Evolutionary conservation across 441 rosid genomes (phyloP).

Genomic region (Omphalea diandra): DNA sequence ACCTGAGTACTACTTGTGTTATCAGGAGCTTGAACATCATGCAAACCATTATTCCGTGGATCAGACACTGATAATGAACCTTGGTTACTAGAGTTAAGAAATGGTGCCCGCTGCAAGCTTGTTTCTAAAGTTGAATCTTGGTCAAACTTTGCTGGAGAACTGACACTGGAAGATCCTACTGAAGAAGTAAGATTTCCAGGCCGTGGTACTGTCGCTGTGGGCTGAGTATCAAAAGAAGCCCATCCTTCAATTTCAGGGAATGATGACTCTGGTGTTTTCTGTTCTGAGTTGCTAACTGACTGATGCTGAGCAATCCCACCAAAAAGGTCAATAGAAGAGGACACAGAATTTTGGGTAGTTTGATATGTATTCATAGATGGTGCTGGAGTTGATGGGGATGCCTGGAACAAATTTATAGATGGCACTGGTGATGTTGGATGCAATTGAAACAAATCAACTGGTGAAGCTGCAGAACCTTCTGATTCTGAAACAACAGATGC

Average conservation of each 20-base stretch:
- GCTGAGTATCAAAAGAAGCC: conserved; percentile 80
- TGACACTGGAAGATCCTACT: conserved; percentile 28
- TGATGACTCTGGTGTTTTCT: conserved; percentile 34
- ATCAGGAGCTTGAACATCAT: conserved; percentile 32
- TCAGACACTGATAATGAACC: conserved; percentile 40
- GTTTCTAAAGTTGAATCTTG: conserved; percentile 37
- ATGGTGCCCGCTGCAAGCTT: conserved; percentile 52
- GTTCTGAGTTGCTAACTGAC: conserved; percentile 31
- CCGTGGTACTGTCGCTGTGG: conserved; percentile 35
- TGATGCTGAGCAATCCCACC: conserved; percentile 42
- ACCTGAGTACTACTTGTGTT: conserved; percentile 47
- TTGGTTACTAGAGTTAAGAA: conserved; percentile 39
- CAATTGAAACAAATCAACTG: conserved; percentile 64
- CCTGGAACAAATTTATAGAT: conserved; percentile 40
- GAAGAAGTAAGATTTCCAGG: conserved; percentile 33
- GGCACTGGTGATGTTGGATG: conserved; percentile 42
- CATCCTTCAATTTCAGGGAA: conserved; percentile 67
- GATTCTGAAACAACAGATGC: conserved; percentile 35
- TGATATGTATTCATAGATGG: conserved; percentile 41
- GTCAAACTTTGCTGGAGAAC: conserved; percentile 41
- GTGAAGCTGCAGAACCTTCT: conserved; percentile 40
- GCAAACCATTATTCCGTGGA: conserved; percentile 50
- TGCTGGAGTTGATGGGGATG: conserved; percentile 28
- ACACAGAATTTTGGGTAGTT: conserved; percentile 38
- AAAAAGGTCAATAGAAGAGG: conserved; percentile 53